Evolutionary conservation across 2,329 filamentous ascomycete genomes (phyloP), one percentile per base, ranked within the genome.

Genomic region (Aspergillus clavatus): DNA sequence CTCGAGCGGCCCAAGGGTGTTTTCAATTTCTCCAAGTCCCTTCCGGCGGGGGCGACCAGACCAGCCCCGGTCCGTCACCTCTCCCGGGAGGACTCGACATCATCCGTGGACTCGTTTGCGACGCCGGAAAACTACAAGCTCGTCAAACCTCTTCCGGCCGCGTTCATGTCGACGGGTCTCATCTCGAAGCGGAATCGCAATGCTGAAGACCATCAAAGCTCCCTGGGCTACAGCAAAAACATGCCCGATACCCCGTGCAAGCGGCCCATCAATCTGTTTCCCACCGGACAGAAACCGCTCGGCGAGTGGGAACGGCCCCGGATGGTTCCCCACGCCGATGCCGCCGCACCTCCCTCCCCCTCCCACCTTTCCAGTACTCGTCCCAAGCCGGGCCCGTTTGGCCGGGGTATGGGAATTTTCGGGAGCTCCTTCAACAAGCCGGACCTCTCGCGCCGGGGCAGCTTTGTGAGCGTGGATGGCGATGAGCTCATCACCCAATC

Each of bases 241-340:
- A 90, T 95, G 76, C 91, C 93, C 1, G 93, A 97, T 62, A 98
- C 93, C 1, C 93, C 93, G 1, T 97, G 93, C 70, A 98, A 97
- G 73, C 89, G 93, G 62, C 83, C 86, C 42, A 74, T 77, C 4
- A 83, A 81, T 54, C 72, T 84, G 46, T 81, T 90, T 69, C 76
- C 86, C 57, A 81, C 86, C 41, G 79, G 82, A 10, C 63, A 71
- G 39, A 72, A 76, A 37, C 69, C 71, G 27, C 70, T 77, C 18
- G 75, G 76, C 10, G 82, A 81, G 42, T 84, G 43, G 73, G 72
- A 22, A 86, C 84, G 68, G 71, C 77, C 62, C 78, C 78, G 31
- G 56, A 74, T 81, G 52, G 79, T 82, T 46, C 79, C 82, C 48
- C 83, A 87, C 51, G 84, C 87, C 8, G 90, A 94, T 62, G 84